A percentile compares a stretch with the other conserved stretches of the same genome.
Evolutionary conservation across 2,329 filamentous ascomycete species (phyloP).

Genomic region (Talaromyces amestolkiae): DNA sequence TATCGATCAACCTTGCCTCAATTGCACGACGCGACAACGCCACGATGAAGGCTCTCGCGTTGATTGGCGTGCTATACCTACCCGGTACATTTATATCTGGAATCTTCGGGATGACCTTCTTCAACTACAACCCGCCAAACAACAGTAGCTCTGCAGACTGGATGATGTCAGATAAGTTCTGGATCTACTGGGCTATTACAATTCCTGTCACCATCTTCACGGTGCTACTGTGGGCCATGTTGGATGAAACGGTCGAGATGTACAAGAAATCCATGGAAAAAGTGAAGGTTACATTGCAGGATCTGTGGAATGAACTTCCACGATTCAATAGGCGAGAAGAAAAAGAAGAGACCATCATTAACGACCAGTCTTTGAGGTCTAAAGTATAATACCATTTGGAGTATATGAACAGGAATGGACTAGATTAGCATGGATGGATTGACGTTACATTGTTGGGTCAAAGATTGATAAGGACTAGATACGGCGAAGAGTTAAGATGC

Average conservation of each 20-base stretch:
- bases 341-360: background rate
- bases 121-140: slow-evolving; percentile 12
- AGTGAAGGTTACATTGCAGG: background rate
- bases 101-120: slow-evolving; percentile 17
- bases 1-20: slow-evolving; percentile 13
- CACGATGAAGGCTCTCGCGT: slow-evolving; percentile 15
- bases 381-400: background rate
- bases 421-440: background rate
- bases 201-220: slow-evolving; percentile 17
- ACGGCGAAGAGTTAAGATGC: background rate
- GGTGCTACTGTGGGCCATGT: slow-evolving; percentile 2
- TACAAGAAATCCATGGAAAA: background rate
- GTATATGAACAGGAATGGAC: background rate
- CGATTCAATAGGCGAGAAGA: background rate
- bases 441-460: background rate
- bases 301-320: background rate
- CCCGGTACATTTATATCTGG: slow-evolving; percentile 18
- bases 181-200: slow-evolving; percentile 19
- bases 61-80: slow-evolving; percentile 17
- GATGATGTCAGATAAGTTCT: slow-evolving; percentile 18
- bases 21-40: slow-evolving; percentile 16
- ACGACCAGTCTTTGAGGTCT: background rate
- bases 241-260: slow-evolving; percentile 15
- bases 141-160: slow-evolving; percentile 5
- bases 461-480: background rate